Evolutionary conservation across 768 basidiomycete species (phyloP).

Genomic region (Collybia sordida): DNA sequence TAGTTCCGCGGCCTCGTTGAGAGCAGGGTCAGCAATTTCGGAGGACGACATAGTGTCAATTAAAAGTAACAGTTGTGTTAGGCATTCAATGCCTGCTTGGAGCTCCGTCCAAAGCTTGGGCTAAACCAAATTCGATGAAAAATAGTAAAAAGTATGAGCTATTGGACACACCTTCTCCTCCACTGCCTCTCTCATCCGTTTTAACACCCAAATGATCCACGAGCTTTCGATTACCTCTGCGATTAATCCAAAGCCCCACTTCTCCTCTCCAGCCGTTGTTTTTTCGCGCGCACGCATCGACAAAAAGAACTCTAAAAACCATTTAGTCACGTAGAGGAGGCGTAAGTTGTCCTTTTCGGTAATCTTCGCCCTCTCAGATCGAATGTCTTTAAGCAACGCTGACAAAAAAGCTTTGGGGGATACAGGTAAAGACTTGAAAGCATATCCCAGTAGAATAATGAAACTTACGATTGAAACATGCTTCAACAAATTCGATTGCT

Average conservation of each 20-base stretch:
- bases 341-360: slow-evolving; percentile 95
- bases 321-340: slow-evolving; percentile 81
- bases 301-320: slow-evolving; percentile 93
- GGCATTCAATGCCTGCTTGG: slow-evolving; percentile 91
- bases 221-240: slow-evolving; percentile 83
- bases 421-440: slow-evolving; percentile 13
- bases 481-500: slow-evolving; percentile 72
- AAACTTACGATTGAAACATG: slow-evolving; percentile 85
- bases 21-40: slow-evolving; percentile 38
- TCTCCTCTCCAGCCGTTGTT: slow-evolving; percentile 23
- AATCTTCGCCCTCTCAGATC: slow-evolving; percentile 87
- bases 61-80: slow-evolving; percentile 88
- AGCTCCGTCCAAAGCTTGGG: slow-evolving; percentile 94
- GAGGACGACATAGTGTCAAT: slow-evolving; percentile 80
- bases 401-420: slow-evolving; percentile 76
- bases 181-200: slow-evolving; percentile 82
- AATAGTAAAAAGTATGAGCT: slow-evolving; percentile 3
- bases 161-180: slow-evolving; percentile 77
- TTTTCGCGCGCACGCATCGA: slow-evolving; percentile 43
- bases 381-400: slow-evolving; percentile 88
- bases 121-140: slow-evolving; percentile 36
- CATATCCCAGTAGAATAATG: slow-evolving; percentile 6
- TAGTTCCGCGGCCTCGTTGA: slow-evolving; percentile 75
- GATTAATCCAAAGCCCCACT: slow-evolving; percentile 72
- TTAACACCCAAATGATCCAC: slow-evolving; percentile 90